These are phyloP conservation scores for Mycena haematopus DNA, from an alignment of 768 basidiomycete genomes.

Conservation along the genomic window DNA sequence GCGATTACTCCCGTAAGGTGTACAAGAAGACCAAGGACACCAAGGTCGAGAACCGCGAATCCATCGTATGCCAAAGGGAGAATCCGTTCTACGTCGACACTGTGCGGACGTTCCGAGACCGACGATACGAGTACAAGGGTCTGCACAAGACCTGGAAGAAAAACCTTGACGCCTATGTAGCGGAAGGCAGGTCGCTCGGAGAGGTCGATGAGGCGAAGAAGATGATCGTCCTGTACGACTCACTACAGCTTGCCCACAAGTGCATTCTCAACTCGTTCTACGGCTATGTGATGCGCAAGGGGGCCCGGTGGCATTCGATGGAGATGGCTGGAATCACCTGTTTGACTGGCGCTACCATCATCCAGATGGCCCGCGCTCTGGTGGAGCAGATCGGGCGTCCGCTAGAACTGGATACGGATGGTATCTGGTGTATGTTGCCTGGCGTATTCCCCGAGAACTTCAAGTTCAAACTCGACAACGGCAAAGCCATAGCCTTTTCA, in stretches of 20 bases:
- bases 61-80: conserved; percentile 96
- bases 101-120: conserved; percentile 94
- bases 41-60: conserved; percentile 89
- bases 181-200: conserved; percentile 75
- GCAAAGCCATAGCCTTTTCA: conserved; percentile 88
- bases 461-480: conserved; percentile 87
- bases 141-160: conserved; percentile 99
- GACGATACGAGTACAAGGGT: conserved; percentile 99
- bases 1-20: conserved; percentile 98
- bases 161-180: conserved; percentile 79
- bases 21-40: conserved; percentile 99
- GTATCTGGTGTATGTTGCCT: conserved; percentile 99
- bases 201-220: conserved; percentile 98
- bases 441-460: conserved; percentile 98
- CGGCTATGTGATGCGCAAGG: conserved; percentile 99
- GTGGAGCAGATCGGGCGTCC: conserved; percentile 98
- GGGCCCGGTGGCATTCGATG: conserved; percentile 99
- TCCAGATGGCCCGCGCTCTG: conserved; percentile 96
- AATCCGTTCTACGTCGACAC: conserved; percentile 99
- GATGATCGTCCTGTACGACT: conserved; percentile 99
- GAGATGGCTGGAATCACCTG: conserved; percentile 99
- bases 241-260: conserved; percentile 98
- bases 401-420: conserved; percentile 97
- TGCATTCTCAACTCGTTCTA: conserved; percentile 99
- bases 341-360: conserved; percentile 95